A percentile compares a stretch with the other conserved stretches of the same genome.
phyloP scores from a whole-genome alignment of 2,329 filamentous ascomycete genomes.

The Neopestalotiopsis sp. region DNA sequence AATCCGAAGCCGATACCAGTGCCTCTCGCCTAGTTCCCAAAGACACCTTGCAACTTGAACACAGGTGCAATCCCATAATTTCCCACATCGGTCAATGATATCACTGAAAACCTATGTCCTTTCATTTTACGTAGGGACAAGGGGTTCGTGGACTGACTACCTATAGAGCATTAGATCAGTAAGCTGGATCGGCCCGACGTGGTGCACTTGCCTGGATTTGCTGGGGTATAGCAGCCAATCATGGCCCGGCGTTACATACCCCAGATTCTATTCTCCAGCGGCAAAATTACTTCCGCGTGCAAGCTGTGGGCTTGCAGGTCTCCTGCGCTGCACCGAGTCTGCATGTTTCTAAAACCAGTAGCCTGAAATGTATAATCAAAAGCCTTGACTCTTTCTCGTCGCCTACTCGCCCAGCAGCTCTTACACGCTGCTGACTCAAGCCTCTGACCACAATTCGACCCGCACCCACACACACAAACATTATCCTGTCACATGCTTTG shows the following conservation, averaged over 20 bases:
- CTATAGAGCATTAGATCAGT: neutral
- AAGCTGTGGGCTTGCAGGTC: neutral
- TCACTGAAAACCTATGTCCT: neutral
- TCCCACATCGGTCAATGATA: slow-evolving; percentile 5
- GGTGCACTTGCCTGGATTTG: neutral
- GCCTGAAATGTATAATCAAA: neutral
- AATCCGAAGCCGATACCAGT: neutral
- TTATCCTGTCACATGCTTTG: slow-evolving; percentile 9
- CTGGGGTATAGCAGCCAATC: neutral
- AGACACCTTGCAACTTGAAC: neutral
- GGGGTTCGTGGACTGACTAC: neutral
- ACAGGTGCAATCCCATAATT: slow-evolving; percentile 6
- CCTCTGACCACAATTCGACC: neutral
- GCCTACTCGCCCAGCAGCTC: neutral
- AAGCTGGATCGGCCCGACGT: slow-evolving; percentile 11
- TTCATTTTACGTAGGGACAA: slow-evolving; percentile 7
- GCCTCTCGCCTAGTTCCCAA: neutral
- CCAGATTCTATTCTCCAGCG: slow-evolving; percentile 14
- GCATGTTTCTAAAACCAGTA: neutral
- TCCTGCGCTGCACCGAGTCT: neutral
- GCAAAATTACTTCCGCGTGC: slow-evolving; percentile 12
- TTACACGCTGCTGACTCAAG: slow-evolving; percentile 9
- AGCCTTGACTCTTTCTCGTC: neutral
- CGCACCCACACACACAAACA: neutral
- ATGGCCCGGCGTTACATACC: slow-evolving; percentile 2